Percentiles rank a stretch among this genome's conserved stretches.
Evolutionary conservation across 495 filamentous ascomycete species (phyloP).

Genomic region (Penicillium lividum): DNA sequence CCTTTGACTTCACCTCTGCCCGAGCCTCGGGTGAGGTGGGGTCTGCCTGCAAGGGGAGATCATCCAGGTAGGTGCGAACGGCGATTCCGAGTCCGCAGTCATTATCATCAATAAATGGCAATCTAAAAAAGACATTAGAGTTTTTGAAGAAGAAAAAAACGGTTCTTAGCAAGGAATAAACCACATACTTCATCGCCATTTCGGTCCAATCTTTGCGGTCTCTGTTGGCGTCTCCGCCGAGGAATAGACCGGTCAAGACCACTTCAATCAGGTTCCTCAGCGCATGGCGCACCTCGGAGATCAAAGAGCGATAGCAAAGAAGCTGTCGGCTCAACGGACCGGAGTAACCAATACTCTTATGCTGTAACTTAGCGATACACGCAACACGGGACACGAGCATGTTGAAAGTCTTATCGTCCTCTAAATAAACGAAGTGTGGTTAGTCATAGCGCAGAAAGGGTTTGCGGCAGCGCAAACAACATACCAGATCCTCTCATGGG

Average conservation of each 20-base stretch:
- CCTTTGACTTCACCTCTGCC: constrained; percentile 61
- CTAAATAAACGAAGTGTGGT: constrained; percentile 28
- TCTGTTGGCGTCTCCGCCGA: constrained; percentile 74
- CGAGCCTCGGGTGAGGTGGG: constrained; percentile 60
- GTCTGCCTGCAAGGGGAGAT: constrained; percentile 58
- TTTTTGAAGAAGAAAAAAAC: constrained; percentile 24
- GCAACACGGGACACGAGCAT: constrained; percentile 83
- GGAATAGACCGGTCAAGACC: constrained; percentile 71
- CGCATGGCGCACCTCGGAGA: constrained; percentile 71
- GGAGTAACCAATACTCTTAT: constrained; percentile 87
- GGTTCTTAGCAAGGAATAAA: neutral
- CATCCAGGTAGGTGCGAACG: constrained; percentile 90
- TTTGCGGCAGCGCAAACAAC: constrained; percentile 6
- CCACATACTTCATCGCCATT: constrained; percentile 68
- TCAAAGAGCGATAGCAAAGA: constrained; percentile 81
- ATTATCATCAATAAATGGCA: constrained; percentile 83
- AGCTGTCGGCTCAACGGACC: constrained; percentile 90
- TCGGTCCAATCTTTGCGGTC: constrained; percentile 69
- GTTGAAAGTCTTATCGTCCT: constrained; percentile 66
- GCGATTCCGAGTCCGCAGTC: constrained; percentile 87
- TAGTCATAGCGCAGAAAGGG: neutral
- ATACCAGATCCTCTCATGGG: constrained; percentile 59
- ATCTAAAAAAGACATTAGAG: constrained; percentile 52
- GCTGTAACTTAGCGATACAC: constrained; percentile 75
- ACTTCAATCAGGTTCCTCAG: constrained; percentile 84